Evolutionary conservation across 1,284 basidiomycete genomes (phyloP), one percentile per base, ranked within the genome.

Genomic region (Leccinum proliferum): DNA sequence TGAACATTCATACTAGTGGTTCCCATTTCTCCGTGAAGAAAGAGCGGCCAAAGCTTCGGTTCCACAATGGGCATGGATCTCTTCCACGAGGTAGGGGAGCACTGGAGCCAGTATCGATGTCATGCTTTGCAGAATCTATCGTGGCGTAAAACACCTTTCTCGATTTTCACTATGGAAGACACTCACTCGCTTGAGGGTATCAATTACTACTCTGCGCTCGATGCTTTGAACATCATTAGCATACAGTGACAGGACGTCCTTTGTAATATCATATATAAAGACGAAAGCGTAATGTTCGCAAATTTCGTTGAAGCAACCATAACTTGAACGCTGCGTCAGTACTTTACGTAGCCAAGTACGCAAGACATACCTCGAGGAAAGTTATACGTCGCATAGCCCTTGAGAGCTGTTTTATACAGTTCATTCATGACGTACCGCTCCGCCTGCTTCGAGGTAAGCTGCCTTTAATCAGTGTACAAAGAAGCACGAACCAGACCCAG

Each of bases 41-140:
- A 0, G 89, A 91, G 71, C 9, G 75, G 21, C 21, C 21, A 21
- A 71, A 71, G 18, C 69, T 67, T 62, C 76, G 70, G 66, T 57
- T 34, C 43, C 32, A 48, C 60, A 35, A 7, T 76, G 70, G 76
- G 72, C 34, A 73, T 92, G 83, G 57, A 97, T 86, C 73, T 99
- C 96, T 76, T 98, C 96, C 0, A 94, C 92, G 3, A 98, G 83
- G 72, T 97, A 92, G 2, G 97, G 96, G 5, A 92, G 80, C 34
- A 98, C 88, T 0, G 96, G 97, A 0, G 94, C 93, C 53, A 96
- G 78, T 14, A 95, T 82, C 6, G 82, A 82, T 0, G 85, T 85
- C 75, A 95, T 83, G 1, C 86, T 87, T 29, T 79, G 76, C 58
- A 98, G 74, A 43, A 90, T 80, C 92, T 94, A n/a, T 29, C 37